Conservation (phyloP, 495 filamentous ascomycete genomes). For the Cercophora newfieldiana region DNA sequence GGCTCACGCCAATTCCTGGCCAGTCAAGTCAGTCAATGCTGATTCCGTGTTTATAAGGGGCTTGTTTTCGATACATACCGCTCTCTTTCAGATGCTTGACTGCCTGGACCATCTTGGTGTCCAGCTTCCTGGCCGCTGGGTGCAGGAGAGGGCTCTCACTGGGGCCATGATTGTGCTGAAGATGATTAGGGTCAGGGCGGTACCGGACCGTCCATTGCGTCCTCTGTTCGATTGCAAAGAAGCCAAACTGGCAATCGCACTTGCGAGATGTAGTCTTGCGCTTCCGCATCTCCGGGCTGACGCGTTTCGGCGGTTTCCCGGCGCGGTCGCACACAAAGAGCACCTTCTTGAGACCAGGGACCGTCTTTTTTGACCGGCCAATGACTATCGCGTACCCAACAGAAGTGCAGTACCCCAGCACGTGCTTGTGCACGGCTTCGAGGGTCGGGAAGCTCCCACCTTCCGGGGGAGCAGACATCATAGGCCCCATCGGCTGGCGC, state of each 20-base stretch:
- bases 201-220: conserved; percentile 59
- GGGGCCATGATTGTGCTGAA: conserved; percentile 56
- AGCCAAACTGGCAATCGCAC: conserved; percentile 59
- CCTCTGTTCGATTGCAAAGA: conserved; percentile 58
- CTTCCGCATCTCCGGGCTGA: conserved; percentile 54
- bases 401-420: conserved; percentile 54
- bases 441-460: conserved; percentile 55
- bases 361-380: conserved; percentile 58
- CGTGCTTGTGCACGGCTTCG: conserved; percentile 54
- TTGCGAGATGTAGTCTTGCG: conserved; percentile 59
- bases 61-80: conserved; percentile 38
- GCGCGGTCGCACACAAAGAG: conserved; percentile 59
- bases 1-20: conserved; percentile 54
- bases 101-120: conserved; percentile 58
- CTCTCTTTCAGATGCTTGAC: conserved; percentile 57
- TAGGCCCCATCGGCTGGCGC: conserved; percentile 44
- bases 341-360: conserved; percentile 58
- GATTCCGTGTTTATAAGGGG: not conserved
- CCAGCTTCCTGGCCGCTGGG: conserved; percentile 56
- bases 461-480: conserved; percentile 57
- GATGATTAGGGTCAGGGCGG: conserved; percentile 49
- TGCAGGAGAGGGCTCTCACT: conserved; percentile 57
- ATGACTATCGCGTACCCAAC: conserved; percentile 61
- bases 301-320: conserved; percentile 53
- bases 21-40: not conserved